Percentiles rank a stretch among this genome's conserved stretches.
These are phyloP conservation scores for Onygenales sp. DNA, from an alignment of 2,329 filamentous ascomycete genomes.

Conservation along the genomic window DNA sequence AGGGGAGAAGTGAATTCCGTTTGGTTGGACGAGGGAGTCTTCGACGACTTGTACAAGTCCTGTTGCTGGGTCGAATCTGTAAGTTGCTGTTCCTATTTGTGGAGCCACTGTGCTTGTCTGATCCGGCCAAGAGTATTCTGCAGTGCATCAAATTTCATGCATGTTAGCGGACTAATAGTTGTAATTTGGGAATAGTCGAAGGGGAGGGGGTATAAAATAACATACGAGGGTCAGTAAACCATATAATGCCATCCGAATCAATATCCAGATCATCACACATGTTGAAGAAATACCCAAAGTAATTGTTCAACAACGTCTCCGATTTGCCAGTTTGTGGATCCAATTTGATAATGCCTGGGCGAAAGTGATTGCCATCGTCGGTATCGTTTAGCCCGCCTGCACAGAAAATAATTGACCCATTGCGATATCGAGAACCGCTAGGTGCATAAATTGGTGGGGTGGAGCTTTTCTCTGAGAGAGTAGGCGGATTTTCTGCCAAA, in stretches of 20 bases:
- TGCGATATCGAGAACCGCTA: constrained; percentile 32
- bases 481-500: constrained; percentile 35
- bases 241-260: constrained; percentile 30
- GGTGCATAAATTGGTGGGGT: constrained; percentile 37
- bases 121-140: constrained; percentile 29
- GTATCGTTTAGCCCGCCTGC: constrained; percentile 29
- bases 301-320: constrained; percentile 36
- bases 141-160: neutral
- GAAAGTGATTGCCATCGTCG: constrained; percentile 28
- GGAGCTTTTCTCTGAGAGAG: constrained; percentile 28
- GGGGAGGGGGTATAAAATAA: constrained; percentile 17
- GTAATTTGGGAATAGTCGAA: neutral
- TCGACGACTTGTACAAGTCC: constrained; percentile 34
- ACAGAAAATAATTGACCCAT: constrained; percentile 32
- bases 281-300: constrained; percentile 38
- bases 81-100: constrained; percentile 24
- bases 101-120: constrained; percentile 26
- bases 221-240: constrained; percentile 40
- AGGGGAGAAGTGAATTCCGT: constrained; percentile 38
- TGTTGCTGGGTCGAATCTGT: constrained; percentile 34
- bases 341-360: constrained; percentile 34
- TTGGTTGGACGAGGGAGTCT: constrained; percentile 32
- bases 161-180: constrained; percentile 15
- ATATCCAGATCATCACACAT: neutral
- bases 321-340: constrained; percentile 36